Evolutionary conservation across 139 green algal species (phyloP), one percentile per base, ranked within the genome.

Genomic region (Diplosphaera chodatii): DNA sequence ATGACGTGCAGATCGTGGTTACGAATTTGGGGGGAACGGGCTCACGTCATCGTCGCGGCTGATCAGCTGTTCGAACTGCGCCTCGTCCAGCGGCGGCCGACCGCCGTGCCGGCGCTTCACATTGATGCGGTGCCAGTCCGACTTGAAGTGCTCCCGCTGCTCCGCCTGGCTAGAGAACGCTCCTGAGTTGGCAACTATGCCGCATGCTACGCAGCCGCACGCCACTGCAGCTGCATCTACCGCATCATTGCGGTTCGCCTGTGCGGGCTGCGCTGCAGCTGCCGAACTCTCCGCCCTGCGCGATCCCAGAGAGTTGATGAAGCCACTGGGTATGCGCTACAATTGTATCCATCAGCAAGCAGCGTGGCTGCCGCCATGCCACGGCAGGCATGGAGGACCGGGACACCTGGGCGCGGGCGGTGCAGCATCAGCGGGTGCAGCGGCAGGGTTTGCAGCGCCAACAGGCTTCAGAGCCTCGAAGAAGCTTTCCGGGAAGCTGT

Each of bases 71-170:
- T 87, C 86, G 83, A 93, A 93, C 30, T 89, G 80, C 27, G 77
- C 80, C 72, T 89, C 82, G 33, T 68, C 74, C 2, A 96, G 32
- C 1, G 82, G 70, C 20, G 83, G 77, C 69, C 84, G 77, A 32
- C 84, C 83, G 6, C 74, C 71, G 4, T 87, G 32, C 2, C 88
- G 82, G 0, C 88, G 82, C 81, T 92, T 92, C 21, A 95, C 75
- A 59, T 97, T 98, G 73, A 79, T 78, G 62, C 89, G 77, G 74
- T 98, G 93, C 93, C 92, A 98, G 76, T 98, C 93, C 0, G 82
- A 88, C 29, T 87, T 87, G 76, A 96, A 97, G 75, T 98, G 93
- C 32, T 78, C 74, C 0, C 93, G 79, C 77, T 94, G 89, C 74
- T 96, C 88, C 10, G 48, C 48, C 48, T 59, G 48, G 48, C 18